Evolutionary conservation across 495 filamentous ascomycete species (phyloP).

Genomic region (Evansstolkia leycettana): DNA sequence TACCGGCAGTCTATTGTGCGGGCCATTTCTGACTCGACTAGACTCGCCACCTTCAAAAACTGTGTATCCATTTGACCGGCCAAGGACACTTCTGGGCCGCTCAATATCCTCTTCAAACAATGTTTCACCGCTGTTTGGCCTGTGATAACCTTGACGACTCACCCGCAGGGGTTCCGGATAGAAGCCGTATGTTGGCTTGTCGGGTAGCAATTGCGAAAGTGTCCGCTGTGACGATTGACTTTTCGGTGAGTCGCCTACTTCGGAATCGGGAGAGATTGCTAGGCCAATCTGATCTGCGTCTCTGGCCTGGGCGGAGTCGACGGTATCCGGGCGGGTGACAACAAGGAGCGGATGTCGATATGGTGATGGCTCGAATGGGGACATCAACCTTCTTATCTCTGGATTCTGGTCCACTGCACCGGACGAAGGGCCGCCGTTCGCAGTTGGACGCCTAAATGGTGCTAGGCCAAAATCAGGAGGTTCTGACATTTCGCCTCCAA

Average conservation of each 20-base stretch:
- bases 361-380: constrained; percentile 5
- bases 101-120: constrained; percentile 27
- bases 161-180: constrained; percentile 27
- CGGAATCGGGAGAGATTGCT: background rate
- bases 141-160: constrained; percentile 15
- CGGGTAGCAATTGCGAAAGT: constrained; percentile 19
- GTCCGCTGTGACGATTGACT: constrained; percentile 20
- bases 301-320: constrained; percentile 5
- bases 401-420: constrained; percentile 4
- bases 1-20: constrained; percentile 5
- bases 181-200: constrained; percentile 12
- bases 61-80: constrained; percentile 3
- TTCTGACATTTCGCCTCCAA: constrained; percentile 31
- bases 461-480: constrained; percentile 22
- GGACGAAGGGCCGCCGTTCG: constrained; percentile 5
- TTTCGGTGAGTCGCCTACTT: constrained; percentile 1
- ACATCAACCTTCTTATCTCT: constrained; percentile 10
- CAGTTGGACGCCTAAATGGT: constrained; percentile 10
- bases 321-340: constrained; percentile 13
- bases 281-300: background rate
- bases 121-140: constrained; percentile 22
- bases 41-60: background rate
- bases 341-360: background rate
- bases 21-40: constrained; percentile 2
- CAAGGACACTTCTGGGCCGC: constrained; percentile 6